Conservation (phyloP, 2,329 filamentous ascomycete species). For the Trichophyton mentagrophytes region DNA sequence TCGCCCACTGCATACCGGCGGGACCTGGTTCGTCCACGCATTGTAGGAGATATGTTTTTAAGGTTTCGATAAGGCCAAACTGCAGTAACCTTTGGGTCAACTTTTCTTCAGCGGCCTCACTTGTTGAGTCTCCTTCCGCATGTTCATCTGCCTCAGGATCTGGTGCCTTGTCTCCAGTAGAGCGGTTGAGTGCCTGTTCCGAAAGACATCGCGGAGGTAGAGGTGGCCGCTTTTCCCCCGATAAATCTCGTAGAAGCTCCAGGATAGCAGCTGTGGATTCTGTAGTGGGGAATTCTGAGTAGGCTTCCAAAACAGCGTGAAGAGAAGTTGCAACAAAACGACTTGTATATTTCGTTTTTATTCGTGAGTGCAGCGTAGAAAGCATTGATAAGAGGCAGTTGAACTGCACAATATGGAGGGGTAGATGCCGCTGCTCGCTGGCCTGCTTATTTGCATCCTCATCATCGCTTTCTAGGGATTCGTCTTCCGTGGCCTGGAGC, state of each 20-base stretch:
- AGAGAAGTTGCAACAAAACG: conserved; percentile 52
- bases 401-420: conserved; percentile 27
- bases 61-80: conserved; percentile 48
- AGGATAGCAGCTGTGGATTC: conserved; percentile 47
- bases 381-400: conserved; percentile 40
- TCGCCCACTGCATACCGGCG: conserved; percentile 33
- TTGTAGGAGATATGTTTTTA: conserved; percentile 47
- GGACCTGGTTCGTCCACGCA: conserved; percentile 22
- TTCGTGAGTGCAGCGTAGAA: conserved; percentile 45
- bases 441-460: conserved; percentile 9
- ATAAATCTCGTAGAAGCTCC: conserved; percentile 45
- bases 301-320: conserved; percentile 48
- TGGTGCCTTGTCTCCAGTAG: conserved; percentile 26
- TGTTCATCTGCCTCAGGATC: conserved; percentile 45
- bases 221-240: conserved; percentile 45
- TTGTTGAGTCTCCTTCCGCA: conserved; percentile 24
- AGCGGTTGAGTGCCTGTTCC: conserved; percentile 28
- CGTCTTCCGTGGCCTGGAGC: conserved; percentile 36
- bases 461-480: conserved; percentile 21
- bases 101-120: conserved; percentile 34
- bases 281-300: conserved; percentile 43
- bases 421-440: conserved; percentile 9
- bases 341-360: conserved; percentile 52
- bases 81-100: conserved; percentile 46
- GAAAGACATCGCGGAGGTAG: conserved; percentile 47